phyloP scores from a whole-genome alignment of 2,329 filamentous ascomycete species.

The Hawksworthiomyces lignivorus region DNA sequence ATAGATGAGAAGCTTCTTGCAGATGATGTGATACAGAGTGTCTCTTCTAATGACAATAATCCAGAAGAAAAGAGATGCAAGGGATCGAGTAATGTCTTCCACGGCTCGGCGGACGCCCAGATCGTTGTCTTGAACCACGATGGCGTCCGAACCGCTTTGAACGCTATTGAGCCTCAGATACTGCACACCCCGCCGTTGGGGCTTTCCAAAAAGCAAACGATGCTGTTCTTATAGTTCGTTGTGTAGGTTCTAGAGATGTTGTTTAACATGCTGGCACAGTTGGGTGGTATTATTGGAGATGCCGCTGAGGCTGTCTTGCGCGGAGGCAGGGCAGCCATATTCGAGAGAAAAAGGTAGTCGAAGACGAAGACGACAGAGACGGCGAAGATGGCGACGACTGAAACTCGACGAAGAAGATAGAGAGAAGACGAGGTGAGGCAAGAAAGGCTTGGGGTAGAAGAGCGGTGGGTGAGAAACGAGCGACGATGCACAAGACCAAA shows the following conservation, averaged over 20 bases:
- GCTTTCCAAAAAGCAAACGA: constrained; percentile 28
- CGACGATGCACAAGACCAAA: background rate
- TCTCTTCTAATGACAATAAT: no score
- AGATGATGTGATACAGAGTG: no score
- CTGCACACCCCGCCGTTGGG: constrained; percentile 44
- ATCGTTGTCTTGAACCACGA: constrained; percentile 17
- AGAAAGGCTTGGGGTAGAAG: background rate
- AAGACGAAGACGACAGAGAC: no score
- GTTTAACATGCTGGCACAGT: constrained; percentile 6
- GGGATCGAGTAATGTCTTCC: constrained; percentile 3
- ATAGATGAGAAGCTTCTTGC: no score
- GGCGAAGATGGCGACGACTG: no score
- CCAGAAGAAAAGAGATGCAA: constrained; percentile 1
- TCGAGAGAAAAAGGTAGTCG: background rate
- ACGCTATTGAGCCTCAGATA: constrained; percentile 27
- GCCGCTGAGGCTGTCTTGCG: constrained; percentile 4
- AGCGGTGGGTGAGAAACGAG: background rate
- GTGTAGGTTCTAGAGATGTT: background rate
- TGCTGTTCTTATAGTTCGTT: constrained; percentile 6
- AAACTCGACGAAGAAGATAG: no score
- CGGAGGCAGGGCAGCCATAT: constrained; percentile 8
- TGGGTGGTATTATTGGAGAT: background rate
- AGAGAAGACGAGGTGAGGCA: background rate
- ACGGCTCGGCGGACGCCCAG: constrained; percentile 16
- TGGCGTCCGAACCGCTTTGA: constrained; percentile 14